Percentiles rank a stretch among this genome's conserved stretches.
Evolutionary conservation across 805 yeast species (phyloP).

Genomic region (Hanseniaspora valbyensis): DNA sequence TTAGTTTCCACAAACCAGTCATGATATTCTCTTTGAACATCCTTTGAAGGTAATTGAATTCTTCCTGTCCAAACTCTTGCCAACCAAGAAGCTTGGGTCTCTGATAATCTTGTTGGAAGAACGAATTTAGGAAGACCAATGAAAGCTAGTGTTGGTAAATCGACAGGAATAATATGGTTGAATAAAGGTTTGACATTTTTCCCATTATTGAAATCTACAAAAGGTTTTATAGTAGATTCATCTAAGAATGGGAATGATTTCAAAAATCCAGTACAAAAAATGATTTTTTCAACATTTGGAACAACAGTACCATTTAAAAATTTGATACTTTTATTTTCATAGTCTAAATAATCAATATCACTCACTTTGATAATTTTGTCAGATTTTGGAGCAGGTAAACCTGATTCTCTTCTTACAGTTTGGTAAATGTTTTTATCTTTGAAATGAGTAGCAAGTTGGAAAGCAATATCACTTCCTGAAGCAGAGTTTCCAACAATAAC

Average conservation of each 20-base stretch:
- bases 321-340: conserved; percentile 31
- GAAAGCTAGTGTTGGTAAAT: conserved; percentile 52
- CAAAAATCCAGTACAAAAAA: conserved; percentile 69
- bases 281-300: conserved; percentile 41
- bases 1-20: conserved; percentile 29
- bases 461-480: conserved; percentile 63
- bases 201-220: conserved; percentile 35
- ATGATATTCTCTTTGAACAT: conserved; percentile 39
- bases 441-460: conserved; percentile 41
- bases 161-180: conserved; percentile 44
- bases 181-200: conserved; percentile 41
- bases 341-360: conserved; percentile 34
- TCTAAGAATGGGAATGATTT: conserved; percentile 53
- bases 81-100: conserved; percentile 52
- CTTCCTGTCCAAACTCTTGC: conserved; percentile 52
- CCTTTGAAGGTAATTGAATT: conserved; percentile 38
- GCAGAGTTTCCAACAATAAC: conserved; percentile 69
- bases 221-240: conserved; percentile 18
- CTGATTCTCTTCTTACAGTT: conserved; percentile 37
- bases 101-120: conserved; percentile 47
- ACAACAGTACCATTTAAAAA: conserved; percentile 41
- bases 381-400: conserved; percentile 36
- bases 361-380: conserved; percentile 34
- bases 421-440: conserved; percentile 37
- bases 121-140: conserved; percentile 52